These are phyloP conservation scores for Zymoseptoria ardabiliae DNA, from an alignment of 2,329 filamentous ascomycete species.

Conservation along the genomic window DNA sequence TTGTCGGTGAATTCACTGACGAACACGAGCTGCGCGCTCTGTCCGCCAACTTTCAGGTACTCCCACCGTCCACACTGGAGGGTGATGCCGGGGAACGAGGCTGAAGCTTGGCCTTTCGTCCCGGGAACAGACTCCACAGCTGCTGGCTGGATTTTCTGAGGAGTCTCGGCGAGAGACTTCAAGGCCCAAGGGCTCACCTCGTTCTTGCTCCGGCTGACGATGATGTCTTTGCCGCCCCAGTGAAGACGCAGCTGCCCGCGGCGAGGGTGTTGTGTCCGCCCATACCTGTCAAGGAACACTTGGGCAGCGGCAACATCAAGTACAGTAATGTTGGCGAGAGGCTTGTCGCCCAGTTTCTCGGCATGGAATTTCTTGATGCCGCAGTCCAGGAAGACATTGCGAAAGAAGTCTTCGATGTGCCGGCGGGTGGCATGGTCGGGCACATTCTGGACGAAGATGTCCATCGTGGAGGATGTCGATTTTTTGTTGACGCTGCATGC, in stretches of 20 bases:
- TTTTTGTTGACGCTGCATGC: background rate
- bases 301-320: slow-evolving; percentile 33
- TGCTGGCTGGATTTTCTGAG: slow-evolving; percentile 5
- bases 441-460: slow-evolving; percentile 41
- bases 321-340: slow-evolving; percentile 42
- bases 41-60: slow-evolving; percentile 28
- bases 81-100: slow-evolving; percentile 29
- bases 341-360: slow-evolving; percentile 36
- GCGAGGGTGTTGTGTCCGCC: slow-evolving; percentile 15
- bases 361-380: slow-evolving; percentile 38
- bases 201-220: background rate
- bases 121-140: background rate
- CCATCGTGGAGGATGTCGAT: slow-evolving; percentile 31
- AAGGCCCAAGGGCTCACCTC: slow-evolving; percentile 20
- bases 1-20: slow-evolving; percentile 36
- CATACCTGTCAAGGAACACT: slow-evolving; percentile 37
- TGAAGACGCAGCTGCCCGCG: background rate
- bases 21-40: slow-evolving; percentile 31
- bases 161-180: slow-evolving; percentile 19
- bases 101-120: slow-evolving; percentile 8
- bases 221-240: slow-evolving; percentile 8
- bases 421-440: slow-evolving; percentile 37
- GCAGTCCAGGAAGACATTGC: slow-evolving; percentile 31
- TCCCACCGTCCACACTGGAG: slow-evolving; percentile 41
- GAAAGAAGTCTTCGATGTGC: slow-evolving; percentile 36